Evolutionary conservation across 345 rosid species (phyloP).

Genomic region (Orychophragmus violaceus): DNA sequence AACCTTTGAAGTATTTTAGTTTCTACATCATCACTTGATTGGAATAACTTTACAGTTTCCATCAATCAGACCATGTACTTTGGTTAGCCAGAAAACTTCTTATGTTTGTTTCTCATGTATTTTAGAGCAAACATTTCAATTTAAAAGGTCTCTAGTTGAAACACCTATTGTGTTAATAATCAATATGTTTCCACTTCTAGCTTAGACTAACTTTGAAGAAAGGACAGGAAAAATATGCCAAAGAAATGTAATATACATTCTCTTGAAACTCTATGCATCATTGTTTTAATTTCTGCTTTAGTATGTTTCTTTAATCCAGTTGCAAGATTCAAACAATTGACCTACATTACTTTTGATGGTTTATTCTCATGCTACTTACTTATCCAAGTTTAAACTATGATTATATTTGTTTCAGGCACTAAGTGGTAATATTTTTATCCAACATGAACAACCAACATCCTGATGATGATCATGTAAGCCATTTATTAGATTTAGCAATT

Average conservation of each 20-base stretch:
- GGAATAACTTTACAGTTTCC: too few species aligned
- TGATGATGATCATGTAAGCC: constrained; percentile 51
- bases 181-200: background rate
- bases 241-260: background rate
- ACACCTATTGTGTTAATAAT: background rate
- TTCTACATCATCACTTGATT: background rate
- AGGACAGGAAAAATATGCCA: background rate
- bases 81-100: too few species aligned
- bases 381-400: background rate
- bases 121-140: background rate
- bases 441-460: constrained; percentile 56
- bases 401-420: constrained; percentile 13
- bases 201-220: background rate
- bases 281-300: background rate
- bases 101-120: background rate
- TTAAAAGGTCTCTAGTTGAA: background rate
- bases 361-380: background rate
- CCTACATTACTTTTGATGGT: background rate
- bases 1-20: background rate
- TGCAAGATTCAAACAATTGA: background rate
- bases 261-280: too few species aligned
- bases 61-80: too few species aligned
- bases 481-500: background rate
- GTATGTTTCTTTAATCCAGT: background rate
- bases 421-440: constrained; percentile 10